phyloP scores from a whole-genome alignment of 2,329 filamentous ascomycete genomes.

The Ophiostoma ulmi region DNA sequence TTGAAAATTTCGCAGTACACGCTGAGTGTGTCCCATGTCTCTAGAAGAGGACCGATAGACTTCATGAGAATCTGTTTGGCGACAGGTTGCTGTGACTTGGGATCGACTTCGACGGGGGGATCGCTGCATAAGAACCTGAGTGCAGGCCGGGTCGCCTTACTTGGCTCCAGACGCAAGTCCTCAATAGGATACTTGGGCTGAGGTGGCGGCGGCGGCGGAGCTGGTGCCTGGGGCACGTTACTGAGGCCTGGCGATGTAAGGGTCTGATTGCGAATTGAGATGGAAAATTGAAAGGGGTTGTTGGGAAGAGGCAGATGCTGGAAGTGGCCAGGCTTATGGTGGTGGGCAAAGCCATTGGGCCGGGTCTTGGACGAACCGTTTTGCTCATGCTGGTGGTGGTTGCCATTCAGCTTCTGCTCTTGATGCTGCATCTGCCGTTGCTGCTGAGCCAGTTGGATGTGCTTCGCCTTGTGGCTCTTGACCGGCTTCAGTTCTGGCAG shows the following conservation, averaged over 20 bases:
- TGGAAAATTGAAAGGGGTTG: slow-evolving; percentile 45
- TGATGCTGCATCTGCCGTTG: slow-evolving; percentile 40
- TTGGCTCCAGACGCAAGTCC: slow-evolving; percentile 74
- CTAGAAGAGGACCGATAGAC: slow-evolving; percentile 77
- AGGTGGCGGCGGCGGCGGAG: slow-evolving; percentile 58
- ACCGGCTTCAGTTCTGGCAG: slow-evolving; percentile 70
- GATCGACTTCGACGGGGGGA: slow-evolving; percentile 47
- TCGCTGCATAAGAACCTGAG: slow-evolving; percentile 73
- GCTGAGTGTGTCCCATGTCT: slow-evolving; percentile 94
- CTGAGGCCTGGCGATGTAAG: slow-evolving; percentile 38
- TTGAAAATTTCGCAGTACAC: slow-evolving; percentile 96
- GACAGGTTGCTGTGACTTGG: slow-evolving; percentile 38
- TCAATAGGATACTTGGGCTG: slow-evolving; percentile 93
- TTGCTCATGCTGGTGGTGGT: slow-evolving; percentile 37
- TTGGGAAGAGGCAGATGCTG: slow-evolving; percentile 40
- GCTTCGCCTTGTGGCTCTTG: slow-evolving; percentile 61
- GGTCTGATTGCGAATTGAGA: slow-evolving; percentile 35
- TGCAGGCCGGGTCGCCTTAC: slow-evolving; percentile 62
- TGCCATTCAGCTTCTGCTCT: slow-evolving; percentile 29
- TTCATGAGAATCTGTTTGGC: slow-evolving; percentile 67
- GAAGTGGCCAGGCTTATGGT: slow-evolving; percentile 37
- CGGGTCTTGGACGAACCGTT: slow-evolving; percentile 33
- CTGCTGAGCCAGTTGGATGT: slow-evolving; percentile 27
- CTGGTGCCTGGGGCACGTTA: slow-evolving; percentile 40
- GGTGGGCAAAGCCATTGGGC: slow-evolving; percentile 26